These are phyloP conservation scores for Xylariales sp. DNA, from an alignment of 2,329 filamentous ascomycete species.

Conservation along the genomic window DNA sequence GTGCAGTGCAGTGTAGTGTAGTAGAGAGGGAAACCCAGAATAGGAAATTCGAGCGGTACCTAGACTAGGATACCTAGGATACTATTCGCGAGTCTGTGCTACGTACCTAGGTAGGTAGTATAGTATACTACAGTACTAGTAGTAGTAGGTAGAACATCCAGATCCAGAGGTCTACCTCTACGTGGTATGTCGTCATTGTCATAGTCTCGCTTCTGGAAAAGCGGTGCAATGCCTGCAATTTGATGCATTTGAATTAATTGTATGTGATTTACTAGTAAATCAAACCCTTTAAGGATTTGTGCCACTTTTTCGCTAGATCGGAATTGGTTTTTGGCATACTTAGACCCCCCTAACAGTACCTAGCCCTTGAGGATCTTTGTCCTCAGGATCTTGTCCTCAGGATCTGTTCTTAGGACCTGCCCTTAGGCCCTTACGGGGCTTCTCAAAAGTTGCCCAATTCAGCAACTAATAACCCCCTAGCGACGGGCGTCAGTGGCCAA, in stretches of 20 bases:
- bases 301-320: constrained; percentile 40
- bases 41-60: constrained; percentile 27
- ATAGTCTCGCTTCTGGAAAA: constrained; percentile 26
- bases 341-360: too few relatives aligned
- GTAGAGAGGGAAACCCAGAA: constrained; percentile 25
- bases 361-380: too few relatives aligned
- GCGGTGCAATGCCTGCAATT: constrained; percentile 3
- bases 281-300: constrained; percentile 38
- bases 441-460: constrained; percentile 39
- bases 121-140: too few relatives aligned
- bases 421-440: constrained; percentile 32
- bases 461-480: constrained; percentile 20
- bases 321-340: constrained; percentile 41
- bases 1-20: too few relatives aligned
- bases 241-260: neutral
- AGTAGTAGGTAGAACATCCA: too few relatives aligned
- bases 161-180: too few relatives aligned
- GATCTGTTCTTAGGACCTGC: too few relatives aligned
- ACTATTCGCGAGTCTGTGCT: neutral
- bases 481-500: constrained; percentile 32
- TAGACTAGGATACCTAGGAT: neutral
- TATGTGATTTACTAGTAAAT: constrained; percentile 2
- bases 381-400: too few relatives aligned
- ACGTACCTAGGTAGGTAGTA: too few relatives aligned
- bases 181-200: constrained; percentile 5